Percentiles rank a stretch among this genome's conserved stretches.
phyloP scores from a whole-genome alignment of 1,284 basidiomycete genomes.

The Fistulinella cinereoalba region DNA sequence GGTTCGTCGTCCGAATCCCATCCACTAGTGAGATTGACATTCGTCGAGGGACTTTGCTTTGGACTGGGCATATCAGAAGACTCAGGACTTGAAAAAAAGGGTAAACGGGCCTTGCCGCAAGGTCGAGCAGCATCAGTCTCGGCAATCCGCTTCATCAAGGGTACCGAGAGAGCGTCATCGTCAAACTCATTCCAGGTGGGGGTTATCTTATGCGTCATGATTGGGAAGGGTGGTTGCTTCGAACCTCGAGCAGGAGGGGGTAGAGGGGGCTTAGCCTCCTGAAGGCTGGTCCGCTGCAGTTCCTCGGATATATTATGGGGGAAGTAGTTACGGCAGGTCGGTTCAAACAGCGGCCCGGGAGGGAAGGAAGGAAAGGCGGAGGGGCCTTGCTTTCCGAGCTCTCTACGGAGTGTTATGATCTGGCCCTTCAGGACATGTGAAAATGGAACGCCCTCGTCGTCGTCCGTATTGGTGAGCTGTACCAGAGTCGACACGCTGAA shows the following conservation, averaged over 20 bases:
- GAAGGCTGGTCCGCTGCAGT: not conserved
- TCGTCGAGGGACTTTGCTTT: no score
- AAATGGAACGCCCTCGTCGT: conserved; percentile 46
- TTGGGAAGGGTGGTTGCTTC: conserved; percentile 3
- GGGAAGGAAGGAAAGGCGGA: no score
- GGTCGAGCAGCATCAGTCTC: no score
- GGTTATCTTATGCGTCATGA: not conserved
- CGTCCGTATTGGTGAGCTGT: conserved; percentile 48
- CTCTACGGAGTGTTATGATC: conserved; percentile 58
- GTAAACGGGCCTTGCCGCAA: no score
- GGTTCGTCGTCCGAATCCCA: no score
- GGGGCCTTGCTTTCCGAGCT: conserved; percentile 44
- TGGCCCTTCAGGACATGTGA: conserved; percentile 52
- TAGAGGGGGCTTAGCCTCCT: conserved; percentile 1
- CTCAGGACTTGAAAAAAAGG: no score
- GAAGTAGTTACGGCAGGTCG: no score
- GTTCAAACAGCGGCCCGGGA: no score
- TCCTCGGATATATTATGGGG: not conserved
- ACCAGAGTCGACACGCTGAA: conserved; percentile 63
- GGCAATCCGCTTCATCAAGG: not conserved
- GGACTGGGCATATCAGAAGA: no score
- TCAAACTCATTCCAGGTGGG: not conserved
- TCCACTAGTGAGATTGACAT: no score
- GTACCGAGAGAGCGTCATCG: not conserved
- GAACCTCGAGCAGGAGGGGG: not conserved